Evolutionary conservation across 257 asterid species (phyloP).

Genomic region (Solanum sejunctum): DNA sequence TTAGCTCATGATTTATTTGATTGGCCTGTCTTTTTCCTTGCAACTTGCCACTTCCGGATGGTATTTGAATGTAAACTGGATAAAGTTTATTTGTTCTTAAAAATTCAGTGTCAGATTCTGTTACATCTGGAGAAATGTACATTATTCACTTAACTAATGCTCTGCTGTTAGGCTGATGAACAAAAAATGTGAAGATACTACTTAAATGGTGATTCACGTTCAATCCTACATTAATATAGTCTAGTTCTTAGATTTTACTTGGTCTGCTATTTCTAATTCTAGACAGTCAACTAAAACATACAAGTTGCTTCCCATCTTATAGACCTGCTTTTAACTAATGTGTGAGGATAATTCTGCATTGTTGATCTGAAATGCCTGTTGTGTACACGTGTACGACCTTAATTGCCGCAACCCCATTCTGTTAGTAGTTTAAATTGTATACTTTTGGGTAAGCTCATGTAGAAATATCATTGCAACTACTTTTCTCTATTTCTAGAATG

Average conservation of each 20-base stretch:
- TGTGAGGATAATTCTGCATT: not conserved
- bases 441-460: not conserved
- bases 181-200: not conserved
- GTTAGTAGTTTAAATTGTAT: not conserved
- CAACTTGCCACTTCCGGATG: not conserved
- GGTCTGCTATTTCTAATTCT: not conserved
- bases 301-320: not conserved
- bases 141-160: not conserved
- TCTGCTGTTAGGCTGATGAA: not conserved
- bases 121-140: not conserved
- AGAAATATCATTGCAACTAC: constrained; percentile 1
- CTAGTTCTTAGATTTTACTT: not conserved
- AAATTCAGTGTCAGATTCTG: not conserved
- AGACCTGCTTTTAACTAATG: not conserved
- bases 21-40: not conserved
- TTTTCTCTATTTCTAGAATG: not conserved
- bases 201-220: not conserved
- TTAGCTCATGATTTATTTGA: not conserved
- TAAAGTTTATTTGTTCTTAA: not conserved
- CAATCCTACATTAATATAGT: not conserved
- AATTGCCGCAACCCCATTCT: not conserved
- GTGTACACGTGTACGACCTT: not conserved
- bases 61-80: not conserved
- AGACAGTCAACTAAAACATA: not conserved
- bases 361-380: not conserved